These are phyloP conservation scores for Quercus phellos DNA, from an alignment of 331 rosid species.

Conservation along the genomic window DNA sequence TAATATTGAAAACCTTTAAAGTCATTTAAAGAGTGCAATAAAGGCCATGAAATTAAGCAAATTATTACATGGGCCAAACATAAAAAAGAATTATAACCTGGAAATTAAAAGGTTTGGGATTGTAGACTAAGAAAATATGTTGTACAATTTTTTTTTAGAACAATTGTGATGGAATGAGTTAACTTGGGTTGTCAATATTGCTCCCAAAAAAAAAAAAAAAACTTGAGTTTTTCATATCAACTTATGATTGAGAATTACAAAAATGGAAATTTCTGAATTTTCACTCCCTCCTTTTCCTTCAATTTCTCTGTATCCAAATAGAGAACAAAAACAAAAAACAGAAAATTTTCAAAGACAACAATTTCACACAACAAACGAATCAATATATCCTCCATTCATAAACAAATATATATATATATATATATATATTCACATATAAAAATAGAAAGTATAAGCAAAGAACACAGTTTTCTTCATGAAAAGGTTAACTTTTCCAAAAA, in stretches of 20 bases:
- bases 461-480: background rate
- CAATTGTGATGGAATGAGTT: background rate
- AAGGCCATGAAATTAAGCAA: background rate
- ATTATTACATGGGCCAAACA: background rate
- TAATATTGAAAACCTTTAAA: background rate
- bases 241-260: background rate
- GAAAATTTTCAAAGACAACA: background rate
- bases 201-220: too few relatives aligned
- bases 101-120: conserved; percentile 17
- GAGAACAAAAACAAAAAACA: background rate
- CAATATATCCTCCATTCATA: background rate
- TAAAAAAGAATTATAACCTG: background rate
- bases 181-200: too few relatives aligned
- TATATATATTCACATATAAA: background rate
- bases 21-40: background rate
- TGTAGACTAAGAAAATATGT: conserved; percentile 10
- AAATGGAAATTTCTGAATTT: background rate
- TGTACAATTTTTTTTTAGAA: conserved; percentile 11
- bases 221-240: background rate
- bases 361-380: background rate
- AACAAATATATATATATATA: background rate
- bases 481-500: conserved; percentile 8
- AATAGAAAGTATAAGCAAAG: background rate
- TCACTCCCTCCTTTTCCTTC: background rate
- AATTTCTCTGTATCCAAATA: conserved; percentile 16